Evolutionary conservation across 2,329 filamentous ascomycete genomes (phyloP), one percentile per base, ranked within the genome.

Genomic region (Fusarium veterinarium): DNA sequence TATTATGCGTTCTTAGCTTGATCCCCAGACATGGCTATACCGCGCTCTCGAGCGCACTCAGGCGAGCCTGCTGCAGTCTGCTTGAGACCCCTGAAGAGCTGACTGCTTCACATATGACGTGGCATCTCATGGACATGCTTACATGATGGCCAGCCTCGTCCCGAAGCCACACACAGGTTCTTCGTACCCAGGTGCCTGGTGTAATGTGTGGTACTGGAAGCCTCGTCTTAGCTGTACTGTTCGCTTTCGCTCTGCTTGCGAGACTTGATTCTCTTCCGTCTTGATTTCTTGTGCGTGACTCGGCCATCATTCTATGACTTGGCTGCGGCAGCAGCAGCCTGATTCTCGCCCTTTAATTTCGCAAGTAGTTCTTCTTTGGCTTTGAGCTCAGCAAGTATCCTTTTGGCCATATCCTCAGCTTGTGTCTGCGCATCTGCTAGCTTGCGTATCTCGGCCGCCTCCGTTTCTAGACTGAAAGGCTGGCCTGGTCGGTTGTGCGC

Each of bases 401-500:
- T 87, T 79, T 85, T 86, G 55, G 86, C 85, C 79, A 92, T 89
- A 62, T 89, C 86, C 62, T 89, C 85, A 45, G 93, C 88, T 78
- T 91, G 89, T 62, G 86, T 86, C 78, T 91, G 84, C 62, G 93
- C 92, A 67, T 91, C 91, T 71, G 85, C 85, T 49, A 92, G 82
- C 77, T 86, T 87, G 79, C 89, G 87, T 40, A 91, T 82, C 81
- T 92, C 90, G 11, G 88, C 82, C 72, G 88, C 85, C 83, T 93
- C 93, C 52, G 90, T 91, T 83, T 92, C 90, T 65, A 87, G 86
- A 81, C 91, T 93, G 79, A 93, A 95, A n/a, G 90, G 91, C 78
- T 91, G 91, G 38, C 88, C 91, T 5, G 91, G 89, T 13, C 89
- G 86, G 77, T 89, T 92, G 52, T 84, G 86, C 62, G 90, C 85